Conservation (phyloP, 2,329 filamentous ascomycete genomes). For the Passalora sequoiae region DNA sequence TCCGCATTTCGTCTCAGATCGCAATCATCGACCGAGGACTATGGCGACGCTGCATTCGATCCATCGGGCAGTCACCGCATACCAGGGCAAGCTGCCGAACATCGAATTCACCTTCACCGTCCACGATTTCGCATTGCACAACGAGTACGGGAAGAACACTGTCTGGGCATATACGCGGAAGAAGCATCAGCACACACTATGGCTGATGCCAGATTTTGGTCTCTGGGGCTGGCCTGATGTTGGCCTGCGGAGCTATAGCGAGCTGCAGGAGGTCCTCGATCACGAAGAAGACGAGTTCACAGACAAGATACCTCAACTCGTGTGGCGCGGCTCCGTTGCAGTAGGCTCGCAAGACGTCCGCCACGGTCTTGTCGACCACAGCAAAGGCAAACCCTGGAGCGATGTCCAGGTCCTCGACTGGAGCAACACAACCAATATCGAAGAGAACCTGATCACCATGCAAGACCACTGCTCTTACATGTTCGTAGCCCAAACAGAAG, state of each 20-base stretch:
- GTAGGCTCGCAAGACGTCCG: slow-evolving; percentile 28
- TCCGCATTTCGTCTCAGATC: slow-evolving; percentile 24
- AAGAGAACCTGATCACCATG: slow-evolving; percentile 22
- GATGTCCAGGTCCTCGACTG: slow-evolving; percentile 33
- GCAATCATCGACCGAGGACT: slow-evolving; percentile 22
- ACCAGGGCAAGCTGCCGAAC: slow-evolving; percentile 39
- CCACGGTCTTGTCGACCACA: slow-evolving; percentile 28
- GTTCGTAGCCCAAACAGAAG: slow-evolving; percentile 30
- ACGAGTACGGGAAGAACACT: slow-evolving; percentile 20
- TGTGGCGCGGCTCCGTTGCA: slow-evolving; percentile 30
- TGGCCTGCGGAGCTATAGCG: slow-evolving; percentile 17
- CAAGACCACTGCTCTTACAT: slow-evolving; percentile 28
- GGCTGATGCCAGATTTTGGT: slow-evolving; percentile 51
- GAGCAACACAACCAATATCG: slow-evolving; percentile 19
- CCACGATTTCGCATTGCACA: slow-evolving; percentile 38
- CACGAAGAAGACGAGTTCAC: slow-evolving; percentile 20
- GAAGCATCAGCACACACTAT: slow-evolving; percentile 37
- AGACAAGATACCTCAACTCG: slow-evolving; percentile 25
- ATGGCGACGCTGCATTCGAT: slow-evolving; percentile 42
- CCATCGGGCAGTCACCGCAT: slow-evolving; percentile 41
- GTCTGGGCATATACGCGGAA: slow-evolving; percentile 24
- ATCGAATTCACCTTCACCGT: slow-evolving; percentile 44
- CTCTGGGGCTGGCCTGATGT: slow-evolving; percentile 50
- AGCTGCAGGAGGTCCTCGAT: slow-evolving; percentile 18
- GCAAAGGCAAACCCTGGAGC: slow-evolving; percentile 33